Evolutionary conservation across 192 early-diverging fungal genomes (phyloP), one percentile per base, ranked within the genome.

Genomic region (Glomus cerebriforme): DNA sequence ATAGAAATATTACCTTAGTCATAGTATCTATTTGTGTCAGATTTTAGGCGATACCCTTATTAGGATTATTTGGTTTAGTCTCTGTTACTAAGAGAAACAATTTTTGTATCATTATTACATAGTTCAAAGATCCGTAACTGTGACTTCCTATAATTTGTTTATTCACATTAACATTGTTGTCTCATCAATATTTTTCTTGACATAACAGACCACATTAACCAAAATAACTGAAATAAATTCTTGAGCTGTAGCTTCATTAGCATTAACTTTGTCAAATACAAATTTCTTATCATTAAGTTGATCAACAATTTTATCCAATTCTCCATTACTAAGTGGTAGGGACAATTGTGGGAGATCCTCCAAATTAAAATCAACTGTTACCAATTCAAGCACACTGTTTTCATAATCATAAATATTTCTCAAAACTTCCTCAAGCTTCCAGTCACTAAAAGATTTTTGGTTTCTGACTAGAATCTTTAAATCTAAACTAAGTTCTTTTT

Each of bases 121-220:
- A 79, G 39, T 79, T 68, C 58, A 78, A 47, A 78, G 31, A n/a
- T 17, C 77, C 64, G 74, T 72, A 68, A 19, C 78, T 68, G 10
- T 71, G 78, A 39, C 37, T 71, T 45, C 77, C 64, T 24, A 73
- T 0, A 47, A 67, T 29, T 49, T 68, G 67, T 26, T 9, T 31
- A 32, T 78, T 37, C 26, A 78, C 64, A 24, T 58, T 54, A 73
- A 54, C 29, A 0, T 45, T 73, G 70, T 26, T 22, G 47, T 73
- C 8, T 3, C 9, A 31, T 75, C 59, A 34, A 24, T 75, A 59
- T 75, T 17, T 62, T 59, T 35, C 39, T 47, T 26, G 58, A 75
- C 9, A 62, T 35, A 58, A 31, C 24, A 31, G 19, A 62, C 27
- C 58, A 32, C 47, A 34, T 24, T 22, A 0, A 54, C 58, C 9